phyloP scores from a whole-genome alignment of 768 basidiomycete genomes.

The Pulveroboletus sp. region DNA sequence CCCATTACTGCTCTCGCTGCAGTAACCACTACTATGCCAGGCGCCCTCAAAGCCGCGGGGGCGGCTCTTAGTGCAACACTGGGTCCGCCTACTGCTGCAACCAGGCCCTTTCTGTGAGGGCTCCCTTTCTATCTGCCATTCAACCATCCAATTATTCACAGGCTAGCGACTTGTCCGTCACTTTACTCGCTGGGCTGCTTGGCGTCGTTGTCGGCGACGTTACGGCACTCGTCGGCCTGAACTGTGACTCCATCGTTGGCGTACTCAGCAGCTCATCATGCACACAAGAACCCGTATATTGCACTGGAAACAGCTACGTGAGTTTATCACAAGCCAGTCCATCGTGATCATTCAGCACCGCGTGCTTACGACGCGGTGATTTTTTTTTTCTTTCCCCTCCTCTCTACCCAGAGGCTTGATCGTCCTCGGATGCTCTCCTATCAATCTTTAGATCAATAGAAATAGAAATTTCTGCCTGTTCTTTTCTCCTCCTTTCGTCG shows the following conservation, averaged over 20 bases:
- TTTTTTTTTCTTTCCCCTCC: neutral
- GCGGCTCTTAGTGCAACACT: neutral
- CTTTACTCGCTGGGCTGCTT: neutral
- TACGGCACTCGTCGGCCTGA: neutral
- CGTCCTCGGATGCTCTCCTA: neutral
- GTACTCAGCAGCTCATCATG: neutral
- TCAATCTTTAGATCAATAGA: neutral
- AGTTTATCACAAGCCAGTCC: neutral
- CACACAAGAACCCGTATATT: neutral
- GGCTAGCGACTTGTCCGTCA: neutral
- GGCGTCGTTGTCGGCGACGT: neutral
- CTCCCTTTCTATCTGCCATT: too few species aligned
- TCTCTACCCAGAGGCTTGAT: neutral
- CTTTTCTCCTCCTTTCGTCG: too few species aligned
- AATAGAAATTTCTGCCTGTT: too few species aligned
- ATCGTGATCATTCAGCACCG: neutral
- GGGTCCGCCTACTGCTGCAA: neutral
- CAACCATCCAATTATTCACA: neutral
- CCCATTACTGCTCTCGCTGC: neutral
- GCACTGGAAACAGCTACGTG: neutral
- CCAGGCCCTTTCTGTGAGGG: neutral
- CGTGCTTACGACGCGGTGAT: neutral
- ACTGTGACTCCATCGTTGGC: neutral
- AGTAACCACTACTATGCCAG: neutral
- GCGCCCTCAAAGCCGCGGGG: too few species aligned